Evolutionary conservation across 164 flowering plant genomes (phyloP), one percentile per base, ranked within the genome.

Genomic region (Chloranthus sessilifolius): DNA sequence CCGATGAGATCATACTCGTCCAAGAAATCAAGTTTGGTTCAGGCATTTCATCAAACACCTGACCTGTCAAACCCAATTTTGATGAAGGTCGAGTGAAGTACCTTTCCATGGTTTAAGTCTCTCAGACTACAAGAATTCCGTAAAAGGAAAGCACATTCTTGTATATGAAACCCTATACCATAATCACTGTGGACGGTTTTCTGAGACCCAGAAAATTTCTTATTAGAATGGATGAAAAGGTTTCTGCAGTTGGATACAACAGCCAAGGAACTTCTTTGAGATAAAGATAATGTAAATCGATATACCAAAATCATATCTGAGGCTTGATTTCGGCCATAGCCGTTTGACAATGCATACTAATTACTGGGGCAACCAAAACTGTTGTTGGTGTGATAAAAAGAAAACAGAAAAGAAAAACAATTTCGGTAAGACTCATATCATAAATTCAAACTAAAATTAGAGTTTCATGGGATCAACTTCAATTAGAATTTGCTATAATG

Each of bases 1-100:
- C 72, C 0, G 73, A 72, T 22, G 52, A 50, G n/a, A 80, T 74
- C 70, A 75, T 67, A 11, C 74, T 69, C 33, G 79, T 81, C 81
- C 81, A 78, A 2, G 86, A 77, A 54, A 75, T 69, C 21, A 69
- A 70, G 43, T 59, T 61, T 47, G 66, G 73, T 4, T 69, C 65
- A 1, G 15, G 28, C 50, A 74, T 71, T 34, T 52, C 74, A 17
- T 58, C 59, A 50, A 75, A 78, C 31, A 74, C 53, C 19, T 47
- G 7, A 16, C 60, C 28, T 38, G 6, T n/a, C 31, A 17, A 41
- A 46, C 33, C 70, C 70, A 40, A 17, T 16, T 36, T 60, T 65
- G 24, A 65, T 37, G 0, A 56, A 47, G 8, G 10, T 16, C 12
- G 43, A 46, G 23, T 65, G 70, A 17, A 51, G 21, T 19, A 58